Evolutionary conservation across 2,329 filamentous ascomycete species (phyloP), one percentile per base, ranked within the genome.

Genomic region (Scedosporium aurantiacum): DNA sequence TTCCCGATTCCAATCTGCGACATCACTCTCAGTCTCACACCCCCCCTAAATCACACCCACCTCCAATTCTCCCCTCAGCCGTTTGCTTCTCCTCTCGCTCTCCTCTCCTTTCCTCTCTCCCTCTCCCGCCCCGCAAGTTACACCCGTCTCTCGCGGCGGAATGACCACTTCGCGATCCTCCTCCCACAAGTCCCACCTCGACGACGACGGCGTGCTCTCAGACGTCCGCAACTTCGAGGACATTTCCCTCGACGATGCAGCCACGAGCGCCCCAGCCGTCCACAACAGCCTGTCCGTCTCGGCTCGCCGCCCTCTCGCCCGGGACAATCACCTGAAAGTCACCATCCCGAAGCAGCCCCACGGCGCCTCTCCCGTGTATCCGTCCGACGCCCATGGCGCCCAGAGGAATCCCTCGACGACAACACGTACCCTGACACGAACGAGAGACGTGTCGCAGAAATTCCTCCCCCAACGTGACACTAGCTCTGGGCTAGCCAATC

Each of bases 171-270:
- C 90, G 63, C 95, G 93, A 74, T 91, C 91, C 28, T 95, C 90
- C 4, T 96, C 91, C 58, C 89, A 93, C 69, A 88, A 87, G 67
- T 96, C 91, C 43, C 86, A 88, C 62, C 86, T 83, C 64, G 88
- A 86, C 68, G 88, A 91, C 68, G 89, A 90, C 67, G 85, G 87
- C 69, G 81, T 85, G 58, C 77, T 89, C 55, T 81, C 85, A 60
- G 90, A 96, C 70, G 83, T 88, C 62, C 86, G 85, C 65, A 86
- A 97, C 72, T 97, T 97, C 68, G 93, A 97, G 72, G 93, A 97
- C 66, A 96, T 97, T 71, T 90, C 89, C 12, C 83, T 97, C 32
- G 88, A 91, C 67, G 86, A 91, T 64, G 79, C 79, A 43, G 65
- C 70, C 59, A 67, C 73, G 16, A 62, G 68, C 37, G 70, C 73